Percentiles rank a stretch among this genome's conserved stretches.
Conservation (phyloP, 2,329 filamentous ascomycete genomes). For the Penicillium frequentans region DNA sequence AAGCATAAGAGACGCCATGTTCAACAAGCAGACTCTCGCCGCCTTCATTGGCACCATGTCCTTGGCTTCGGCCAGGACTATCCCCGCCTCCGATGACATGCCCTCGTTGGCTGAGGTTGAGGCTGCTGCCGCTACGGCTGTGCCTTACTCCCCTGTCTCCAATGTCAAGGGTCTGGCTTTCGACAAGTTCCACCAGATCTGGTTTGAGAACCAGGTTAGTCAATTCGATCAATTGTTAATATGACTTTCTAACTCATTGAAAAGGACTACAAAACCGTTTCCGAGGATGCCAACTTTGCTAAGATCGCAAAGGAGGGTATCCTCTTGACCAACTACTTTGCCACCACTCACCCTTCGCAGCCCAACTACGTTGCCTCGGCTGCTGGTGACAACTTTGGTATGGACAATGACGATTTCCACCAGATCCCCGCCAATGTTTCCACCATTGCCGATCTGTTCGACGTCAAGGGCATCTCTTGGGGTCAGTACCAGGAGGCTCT, state of each 20-base stretch:
- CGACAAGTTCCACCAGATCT: conserved; percentile 70
- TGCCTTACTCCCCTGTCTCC: conserved; percentile 63
- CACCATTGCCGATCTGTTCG: conserved; percentile 67
- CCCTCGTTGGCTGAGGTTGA: conserved; percentile 30
- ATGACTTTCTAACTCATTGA: background rate
- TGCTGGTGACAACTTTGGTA: conserved; percentile 60
- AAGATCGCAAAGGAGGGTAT: conserved; percentile 53
- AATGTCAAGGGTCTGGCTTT: conserved; percentile 70
- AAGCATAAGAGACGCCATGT: conserved; percentile 22
- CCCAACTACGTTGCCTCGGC: conserved; percentile 72
- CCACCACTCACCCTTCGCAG: conserved; percentile 69
- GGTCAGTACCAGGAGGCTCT: conserved; percentile 75
- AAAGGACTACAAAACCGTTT: conserved; percentile 62
- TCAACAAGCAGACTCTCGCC: conserved; percentile 56
- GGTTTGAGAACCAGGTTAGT: conserved; percentile 72
- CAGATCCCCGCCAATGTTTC: conserved; percentile 62
- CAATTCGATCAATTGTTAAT: background rate
- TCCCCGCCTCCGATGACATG: conserved; percentile 17
- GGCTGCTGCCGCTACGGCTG: conserved; percentile 54
- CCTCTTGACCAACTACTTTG: conserved; percentile 60
- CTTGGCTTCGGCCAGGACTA: conserved; percentile 25
- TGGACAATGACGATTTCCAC: conserved; percentile 54
- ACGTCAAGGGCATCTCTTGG: conserved; percentile 66
- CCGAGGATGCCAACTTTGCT: conserved; percentile 51
- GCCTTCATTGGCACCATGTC: conserved; percentile 22